A percentile compares a stretch with the other conserved stretches of the same genome.
Evolutionary conservation across 169 alveolate species (phyloP).

Genomic region (Amoebophrya sp.): DNA sequence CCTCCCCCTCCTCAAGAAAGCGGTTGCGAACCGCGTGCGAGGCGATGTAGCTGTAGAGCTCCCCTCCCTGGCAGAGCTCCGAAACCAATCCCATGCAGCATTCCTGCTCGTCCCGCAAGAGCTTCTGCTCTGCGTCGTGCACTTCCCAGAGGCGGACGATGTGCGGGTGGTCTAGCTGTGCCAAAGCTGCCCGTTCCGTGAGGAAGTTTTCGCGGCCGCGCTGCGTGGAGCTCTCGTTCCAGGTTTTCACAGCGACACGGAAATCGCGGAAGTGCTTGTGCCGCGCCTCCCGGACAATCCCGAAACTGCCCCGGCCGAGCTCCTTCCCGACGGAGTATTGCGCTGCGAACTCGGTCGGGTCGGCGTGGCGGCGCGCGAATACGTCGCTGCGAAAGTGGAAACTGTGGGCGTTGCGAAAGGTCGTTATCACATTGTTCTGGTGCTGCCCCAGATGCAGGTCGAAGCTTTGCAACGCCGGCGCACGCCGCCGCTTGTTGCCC

Average conservation of each 20-base stretch:
- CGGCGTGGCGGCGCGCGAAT: neutral
- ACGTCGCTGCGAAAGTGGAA: conserved; percentile 2
- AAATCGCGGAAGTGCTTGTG: neutral
- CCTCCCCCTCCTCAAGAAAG: neutral
- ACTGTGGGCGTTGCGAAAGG: neutral
- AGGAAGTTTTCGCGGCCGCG: neutral
- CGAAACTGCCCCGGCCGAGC: neutral
- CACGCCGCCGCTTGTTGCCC: too few relatives aligned
- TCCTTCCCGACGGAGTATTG: neutral
- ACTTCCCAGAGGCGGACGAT: neutral
- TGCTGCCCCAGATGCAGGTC: too few relatives aligned
- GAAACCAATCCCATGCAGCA: too few relatives aligned
- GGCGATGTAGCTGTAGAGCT: neutral
- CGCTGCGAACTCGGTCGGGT: neutral
- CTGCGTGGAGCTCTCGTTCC: neutral
- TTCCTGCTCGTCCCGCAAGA: too few relatives aligned
- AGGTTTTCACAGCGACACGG: neutral
- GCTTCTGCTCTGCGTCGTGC: neutral
- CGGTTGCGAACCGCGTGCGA: neutral
- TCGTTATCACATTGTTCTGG: neutral
- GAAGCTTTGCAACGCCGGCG: too few relatives aligned
- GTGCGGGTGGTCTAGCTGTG: neutral
- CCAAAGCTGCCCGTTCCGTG: neutral
- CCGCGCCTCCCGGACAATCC: neutral
- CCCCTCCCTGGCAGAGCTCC: neutral